Evolutionary conservation across 352 stramenopile genomes (phyloP).

Genomic region (Phytophthora constricta): DNA sequence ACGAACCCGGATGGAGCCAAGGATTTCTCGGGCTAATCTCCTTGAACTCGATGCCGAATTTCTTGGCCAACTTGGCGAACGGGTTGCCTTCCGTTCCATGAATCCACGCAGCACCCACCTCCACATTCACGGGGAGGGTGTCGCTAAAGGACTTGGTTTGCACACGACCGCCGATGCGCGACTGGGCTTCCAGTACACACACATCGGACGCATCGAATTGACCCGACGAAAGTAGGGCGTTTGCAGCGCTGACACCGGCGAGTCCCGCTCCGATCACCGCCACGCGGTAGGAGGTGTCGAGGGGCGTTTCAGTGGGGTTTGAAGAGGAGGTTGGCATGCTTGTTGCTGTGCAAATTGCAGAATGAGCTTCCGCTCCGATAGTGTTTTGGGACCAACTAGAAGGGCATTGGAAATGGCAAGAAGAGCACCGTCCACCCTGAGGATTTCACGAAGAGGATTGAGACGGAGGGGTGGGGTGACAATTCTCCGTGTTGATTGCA

Average conservation of each 20-base stretch:
- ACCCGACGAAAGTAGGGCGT: constrained; percentile 46
- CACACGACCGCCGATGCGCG: constrained; percentile 61
- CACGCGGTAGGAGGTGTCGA: constrained; percentile 41
- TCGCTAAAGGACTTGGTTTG: constrained; percentile 59
- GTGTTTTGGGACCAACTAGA: too few species aligned
- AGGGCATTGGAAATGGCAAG: too few species aligned
- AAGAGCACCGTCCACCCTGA: too few species aligned
- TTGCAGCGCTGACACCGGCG: constrained; percentile 52
- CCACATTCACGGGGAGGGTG: constrained; percentile 50
- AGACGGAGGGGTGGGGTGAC: too few species aligned
- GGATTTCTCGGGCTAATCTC: constrained; percentile 64
- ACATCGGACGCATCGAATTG: constrained; percentile 44
- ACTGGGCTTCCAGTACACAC: constrained; percentile 55
- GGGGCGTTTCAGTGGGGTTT: constrained; percentile 13
- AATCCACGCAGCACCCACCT: constrained; percentile 71
- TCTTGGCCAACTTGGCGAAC: constrained; percentile 45
- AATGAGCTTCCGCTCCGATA: too few species aligned
- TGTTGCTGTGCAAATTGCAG: constrained; percentile 29
- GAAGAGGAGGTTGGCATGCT: constrained; percentile 28
- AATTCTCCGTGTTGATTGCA: constrained; percentile 17
- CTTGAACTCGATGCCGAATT: constrained; percentile 59
- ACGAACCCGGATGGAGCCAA: constrained; percentile 68
- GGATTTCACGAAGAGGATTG: too few species aligned
- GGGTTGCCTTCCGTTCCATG: constrained; percentile 55
- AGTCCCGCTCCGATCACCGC: constrained; percentile 60